Conservation (phyloP, 345 rosid genomes). For the Populus davidiana region DNA sequence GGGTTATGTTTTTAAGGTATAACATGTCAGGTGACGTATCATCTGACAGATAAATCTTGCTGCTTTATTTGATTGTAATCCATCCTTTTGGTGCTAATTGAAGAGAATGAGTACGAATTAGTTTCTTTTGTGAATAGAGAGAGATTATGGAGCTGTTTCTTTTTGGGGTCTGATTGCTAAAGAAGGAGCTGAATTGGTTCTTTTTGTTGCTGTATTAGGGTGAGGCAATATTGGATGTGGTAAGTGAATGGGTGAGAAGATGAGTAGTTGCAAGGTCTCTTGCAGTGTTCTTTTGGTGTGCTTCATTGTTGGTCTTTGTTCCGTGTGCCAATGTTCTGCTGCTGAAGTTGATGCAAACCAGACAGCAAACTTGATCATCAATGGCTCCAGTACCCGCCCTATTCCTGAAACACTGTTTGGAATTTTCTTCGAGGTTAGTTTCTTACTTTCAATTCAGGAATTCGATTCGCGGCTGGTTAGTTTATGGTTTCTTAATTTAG, state of each 20-base stretch:
- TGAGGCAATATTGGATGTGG: constrained; percentile 33
- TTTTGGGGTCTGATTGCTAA: not conserved
- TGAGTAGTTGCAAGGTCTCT: constrained; percentile 36
- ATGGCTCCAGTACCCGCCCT: constrained; percentile 53
- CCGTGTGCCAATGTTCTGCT: constrained; percentile 46
- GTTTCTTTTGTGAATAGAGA: not conserved
- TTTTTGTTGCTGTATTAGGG: constrained; percentile 25
- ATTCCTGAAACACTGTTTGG: constrained; percentile 87
- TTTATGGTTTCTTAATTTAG: not conserved
- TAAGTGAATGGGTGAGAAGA: constrained; percentile 17
- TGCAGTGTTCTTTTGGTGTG: constrained; percentile 19
- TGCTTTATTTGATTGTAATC: not conserved
- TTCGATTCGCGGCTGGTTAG: not conserved
- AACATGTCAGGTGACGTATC: not conserved
- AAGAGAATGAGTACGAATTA: not conserved
- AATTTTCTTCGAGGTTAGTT: constrained; percentile 82
- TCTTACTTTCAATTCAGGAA: not conserved
- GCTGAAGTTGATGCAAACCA: constrained; percentile 44
- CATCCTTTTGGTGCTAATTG: not conserved
- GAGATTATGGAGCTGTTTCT: not conserved
- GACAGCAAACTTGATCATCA: constrained; percentile 40
- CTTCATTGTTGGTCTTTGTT: constrained; percentile 45
- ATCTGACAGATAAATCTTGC: not conserved
- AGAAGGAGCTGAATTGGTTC: constrained; percentile 15
- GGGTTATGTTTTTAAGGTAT: not conserved